These are phyloP conservation scores for Dalbergia oliveri DNA, from an alignment of 306 rosid genomes.

Conservation along the genomic window DNA sequence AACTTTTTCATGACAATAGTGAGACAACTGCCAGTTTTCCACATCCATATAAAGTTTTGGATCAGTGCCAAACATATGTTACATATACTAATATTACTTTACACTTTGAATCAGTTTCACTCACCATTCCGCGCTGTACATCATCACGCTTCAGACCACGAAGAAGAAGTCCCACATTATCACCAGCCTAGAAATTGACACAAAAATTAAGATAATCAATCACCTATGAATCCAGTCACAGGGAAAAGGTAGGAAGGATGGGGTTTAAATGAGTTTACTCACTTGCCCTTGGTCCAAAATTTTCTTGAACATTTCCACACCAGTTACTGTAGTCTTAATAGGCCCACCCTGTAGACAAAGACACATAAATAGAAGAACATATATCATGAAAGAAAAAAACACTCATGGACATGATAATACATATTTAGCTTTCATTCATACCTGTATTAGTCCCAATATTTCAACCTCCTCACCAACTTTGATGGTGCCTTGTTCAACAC, in stretches of 20 bases:
- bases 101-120: slow-evolving; percentile 41
- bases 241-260: not conserved
- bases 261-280: slow-evolving; percentile 51
- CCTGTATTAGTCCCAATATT: slow-evolving; percentile 81
- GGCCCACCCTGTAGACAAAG: slow-evolving; percentile 62
- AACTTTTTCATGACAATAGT: slow-evolving; percentile 16
- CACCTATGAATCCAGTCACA: slow-evolving; percentile 34
- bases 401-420: slow-evolving; percentile 22
- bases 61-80: slow-evolving; percentile 14
- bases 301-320: slow-evolving; percentile 93
- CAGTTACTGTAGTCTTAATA: slow-evolving; percentile 83
- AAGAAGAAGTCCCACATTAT: slow-evolving; percentile 94
- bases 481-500: slow-evolving; percentile 88
- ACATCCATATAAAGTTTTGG: slow-evolving; percentile 16
- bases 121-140: slow-evolving; percentile 88
- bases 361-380: slow-evolving; percentile 38
- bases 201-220: slow-evolving; percentile 39
- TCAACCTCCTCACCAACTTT: slow-evolving; percentile 98
- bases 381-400: slow-evolving; percentile 22
- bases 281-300: slow-evolving; percentile 86
- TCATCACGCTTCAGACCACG: slow-evolving; percentile 91
- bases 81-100: not conserved
- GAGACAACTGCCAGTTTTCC: not conserved
- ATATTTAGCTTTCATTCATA: slow-evolving; percentile 18
- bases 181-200: slow-evolving; percentile 72